Percentiles rank a stretch among this genome's conserved stretches.
Conservation (phyloP, 306 rosid genomes). For the Quercus rubra region DNA sequence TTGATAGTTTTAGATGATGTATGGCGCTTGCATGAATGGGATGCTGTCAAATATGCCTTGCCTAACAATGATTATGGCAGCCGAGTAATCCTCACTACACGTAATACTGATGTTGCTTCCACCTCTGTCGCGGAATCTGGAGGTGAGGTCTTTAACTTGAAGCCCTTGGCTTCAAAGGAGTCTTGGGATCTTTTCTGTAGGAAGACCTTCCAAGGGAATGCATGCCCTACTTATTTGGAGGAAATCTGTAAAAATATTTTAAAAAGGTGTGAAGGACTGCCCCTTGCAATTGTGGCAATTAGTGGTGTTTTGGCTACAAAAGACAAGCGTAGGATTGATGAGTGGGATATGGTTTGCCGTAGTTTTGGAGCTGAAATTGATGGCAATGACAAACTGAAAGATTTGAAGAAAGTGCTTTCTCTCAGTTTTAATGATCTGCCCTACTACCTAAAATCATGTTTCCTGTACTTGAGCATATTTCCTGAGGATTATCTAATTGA, state of each 20-base stretch:
- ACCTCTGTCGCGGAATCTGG: not conserved
- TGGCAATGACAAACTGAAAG: not conserved
- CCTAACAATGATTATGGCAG: slow-evolving; percentile 13
- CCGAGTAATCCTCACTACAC: slow-evolving; percentile 22
- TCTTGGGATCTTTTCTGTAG: slow-evolving; percentile 21
- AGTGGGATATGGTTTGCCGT: not conserved
- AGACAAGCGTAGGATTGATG: not conserved
- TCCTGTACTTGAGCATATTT: slow-evolving; percentile 12
- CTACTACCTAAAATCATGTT: slow-evolving; percentile 16
- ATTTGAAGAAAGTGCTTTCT: not conserved
- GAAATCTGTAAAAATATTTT: not conserved
- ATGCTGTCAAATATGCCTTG: not conserved
- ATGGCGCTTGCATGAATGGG: slow-evolving; percentile 16
- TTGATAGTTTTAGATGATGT: slow-evolving; percentile 25
- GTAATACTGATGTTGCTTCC: slow-evolving; percentile 5
- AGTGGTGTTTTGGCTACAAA: slow-evolving; percentile 24
- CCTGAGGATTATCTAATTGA: slow-evolving; percentile 21
- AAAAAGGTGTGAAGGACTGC: slow-evolving; percentile 23
- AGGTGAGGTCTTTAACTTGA: not conserved
- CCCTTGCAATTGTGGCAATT: slow-evolving; percentile 11
- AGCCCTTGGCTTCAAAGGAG: not conserved
- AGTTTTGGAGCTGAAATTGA: not conserved
- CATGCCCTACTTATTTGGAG: slow-evolving; percentile 9
- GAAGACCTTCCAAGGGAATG: slow-evolving; percentile 11
- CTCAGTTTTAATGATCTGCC: slow-evolving; percentile 30